Evolutionary conservation across 345 rosid species (phyloP), one percentile per base, ranked within the genome.

Genomic region (Draba incana): DNA sequence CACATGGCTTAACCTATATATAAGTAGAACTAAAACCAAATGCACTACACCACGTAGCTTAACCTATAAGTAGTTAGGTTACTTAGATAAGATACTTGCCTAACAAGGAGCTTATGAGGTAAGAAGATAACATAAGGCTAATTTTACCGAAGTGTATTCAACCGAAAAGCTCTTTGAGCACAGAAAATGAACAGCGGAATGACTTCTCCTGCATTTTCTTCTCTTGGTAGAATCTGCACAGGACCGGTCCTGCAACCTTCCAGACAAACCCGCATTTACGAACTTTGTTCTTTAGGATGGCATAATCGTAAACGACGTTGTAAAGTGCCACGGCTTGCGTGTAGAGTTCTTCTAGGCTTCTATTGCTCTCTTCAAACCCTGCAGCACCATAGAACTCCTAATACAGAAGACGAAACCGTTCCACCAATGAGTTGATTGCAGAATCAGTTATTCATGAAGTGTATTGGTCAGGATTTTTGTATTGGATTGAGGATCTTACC

Each of bases 171-270:
- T 82, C 83, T 39, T 75, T 83, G 6, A 84, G 74, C n/a, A 81
- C 78, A 46, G 84, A 70, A 3, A 66, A 64, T 31, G 66, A 59
- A 43, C 84, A 83, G 2, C 50, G 2, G 27, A 85, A 16, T 2
- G 48, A 20, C 9, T 33, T 33, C 35, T 43, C 81, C 9, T 62
- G 27, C 42, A 11, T 56, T 54, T 31, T 69, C 15, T 12, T 2
- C 5, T 30, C 33, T 30, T 54, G 63, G 69, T 81, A 76, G 2
- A 79, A 38, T 52, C 13, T 46, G 74, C 82, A 86, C 4, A 91
- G 80, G 1, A 86, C 87, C 25, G 84, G 57, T 8, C 96, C 92
- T 15, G 96, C 92, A 35, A 81, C 80, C 62, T 50, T 89, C 96
- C 96, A 88, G 28, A 81, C 92, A 66, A 92, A 87, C 6, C 55